Evolutionary conservation across 2,329 filamentous ascomycete genomes (phyloP), one percentile per base, ranked within the genome.

Genomic region (Trichoderma aggressivum): DNA sequence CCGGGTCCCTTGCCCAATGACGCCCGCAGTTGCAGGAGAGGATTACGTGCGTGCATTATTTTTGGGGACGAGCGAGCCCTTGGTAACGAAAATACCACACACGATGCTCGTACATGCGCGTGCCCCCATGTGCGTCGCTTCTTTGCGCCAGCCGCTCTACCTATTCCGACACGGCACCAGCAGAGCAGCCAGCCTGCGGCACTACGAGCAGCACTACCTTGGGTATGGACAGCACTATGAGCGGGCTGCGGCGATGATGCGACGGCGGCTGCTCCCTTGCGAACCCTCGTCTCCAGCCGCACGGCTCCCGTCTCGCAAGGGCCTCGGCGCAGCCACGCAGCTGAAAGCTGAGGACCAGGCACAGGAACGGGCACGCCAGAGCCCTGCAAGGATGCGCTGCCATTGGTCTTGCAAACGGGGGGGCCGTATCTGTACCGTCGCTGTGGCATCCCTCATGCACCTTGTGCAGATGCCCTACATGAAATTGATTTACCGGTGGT

Each of bases 191-290:
- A 43, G 39, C 7, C 26, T n/a, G 39, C 7, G 18, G 10, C 24
- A 30, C 18, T 7, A 30, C 18, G 26, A 32, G 56, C 18, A 32
- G 21, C 18, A 59, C 56, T 30, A 28, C 26, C n/a, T n/a, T n/a
- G n/a, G n/a, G n/a, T n/a, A n/a, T 30, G 28, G 28, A 58, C 11
- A 18, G 10, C n/a, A 55, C 21, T 12, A 26, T 7, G 39, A 10
- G 39, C 39, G 39, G 50, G 50, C 21, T 24, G 21, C 64, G 26
- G 34, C 59, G n/a, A 32, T 28, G 47, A 69, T 71, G 64, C 70
- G 70, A 71, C 70, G 70, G 64, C 70, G 70, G 70, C 64, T 50
- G 43, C 14, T 71, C 64, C 64, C 70, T 71, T 59, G 24, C 43
- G 55, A 60, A 61, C 58, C 64, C 56, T 50, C 50, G 21, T 56